Conservation (phyloP, 2,329 filamentous ascomycete genomes). For the Proliferodiscus dingleyae region DNA sequence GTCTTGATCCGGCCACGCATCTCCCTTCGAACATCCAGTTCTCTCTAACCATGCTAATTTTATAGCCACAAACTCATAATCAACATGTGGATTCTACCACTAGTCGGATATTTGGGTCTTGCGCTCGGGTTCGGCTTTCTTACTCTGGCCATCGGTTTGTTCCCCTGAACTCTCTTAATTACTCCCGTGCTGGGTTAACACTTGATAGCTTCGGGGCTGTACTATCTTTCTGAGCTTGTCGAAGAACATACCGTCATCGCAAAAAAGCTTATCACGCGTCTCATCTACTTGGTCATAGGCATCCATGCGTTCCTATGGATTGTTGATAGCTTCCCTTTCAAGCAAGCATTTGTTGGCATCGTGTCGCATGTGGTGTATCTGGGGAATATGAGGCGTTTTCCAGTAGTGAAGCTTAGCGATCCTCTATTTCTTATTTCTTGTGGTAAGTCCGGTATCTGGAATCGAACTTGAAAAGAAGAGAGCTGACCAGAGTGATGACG, state of each 20-base stretch:
- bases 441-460: constrained; percentile 44
- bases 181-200: constrained; percentile 8
- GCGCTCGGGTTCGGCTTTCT: constrained; percentile 88
- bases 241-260: constrained; percentile 95
- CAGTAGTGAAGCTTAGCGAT: constrained; percentile 78
- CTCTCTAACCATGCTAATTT: constrained; percentile 20
- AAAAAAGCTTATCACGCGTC: constrained; percentile 75
- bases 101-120: constrained; percentile 85
- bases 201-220: constrained; percentile 78
- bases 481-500: constrained; percentile 19
- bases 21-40: neutral
- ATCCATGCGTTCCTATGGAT: constrained; percentile 71
- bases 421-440: constrained; percentile 83
- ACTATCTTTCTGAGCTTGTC: constrained; percentile 96
- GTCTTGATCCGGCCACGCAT: neutral
- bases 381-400: constrained; percentile 73
- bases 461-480: neutral
- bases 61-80: constrained; percentile 15
- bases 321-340: constrained; percentile 80
- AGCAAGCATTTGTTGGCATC: constrained; percentile 69
- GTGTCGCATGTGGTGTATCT: constrained; percentile 79
- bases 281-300: constrained; percentile 78
- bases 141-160: constrained; percentile 81
- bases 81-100: constrained; percentile 83
- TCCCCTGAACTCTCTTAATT: constrained; percentile 1